These are phyloP conservation scores for Hygrophorus russula DNA, from an alignment of 768 basidiomycete genomes.

Conservation along the genomic window DNA sequence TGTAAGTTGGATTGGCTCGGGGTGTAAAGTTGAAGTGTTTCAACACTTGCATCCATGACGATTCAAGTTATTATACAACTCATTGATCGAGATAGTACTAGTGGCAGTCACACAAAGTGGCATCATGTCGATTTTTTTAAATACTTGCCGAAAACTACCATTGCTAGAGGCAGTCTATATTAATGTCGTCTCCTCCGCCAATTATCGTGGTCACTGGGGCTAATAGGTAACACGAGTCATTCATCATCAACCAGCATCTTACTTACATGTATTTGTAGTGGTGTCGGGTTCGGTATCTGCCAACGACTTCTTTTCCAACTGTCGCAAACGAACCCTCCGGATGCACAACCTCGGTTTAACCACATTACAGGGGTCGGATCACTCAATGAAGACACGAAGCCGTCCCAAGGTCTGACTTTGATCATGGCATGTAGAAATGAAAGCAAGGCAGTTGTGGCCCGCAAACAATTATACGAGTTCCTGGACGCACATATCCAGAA, in stretches of 20 bases:
- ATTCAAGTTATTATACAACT: too few species aligned
- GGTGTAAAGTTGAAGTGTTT: too few species aligned
- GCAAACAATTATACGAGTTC: slow-evolving; percentile 35
- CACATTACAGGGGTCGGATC: background rate
- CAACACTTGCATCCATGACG: too few species aligned
- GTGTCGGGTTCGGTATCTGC: slow-evolving; percentile 78
- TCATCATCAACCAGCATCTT: background rate
- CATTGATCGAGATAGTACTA: too few species aligned
- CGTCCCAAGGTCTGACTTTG: slow-evolving; percentile 43
- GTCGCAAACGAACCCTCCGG: slow-evolving; percentile 35
- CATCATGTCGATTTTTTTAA: too few species aligned
- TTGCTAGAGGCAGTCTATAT: background rate
- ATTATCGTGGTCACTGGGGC: slow-evolving; percentile 63
- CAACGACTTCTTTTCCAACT: slow-evolving; percentile 66
- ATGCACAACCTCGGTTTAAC: slow-evolving; percentile 27
- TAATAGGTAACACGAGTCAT: slow-evolving; percentile 36
- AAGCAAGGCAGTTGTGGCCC: slow-evolving; percentile 52
- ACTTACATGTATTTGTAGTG: slow-evolving; percentile 30
- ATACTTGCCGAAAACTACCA: too few species aligned
- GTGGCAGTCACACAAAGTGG: too few species aligned
- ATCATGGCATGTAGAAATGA: slow-evolving; percentile 72
- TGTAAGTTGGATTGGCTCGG: too few species aligned
- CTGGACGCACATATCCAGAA: slow-evolving; percentile 43
- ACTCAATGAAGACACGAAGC: slow-evolving; percentile 1
- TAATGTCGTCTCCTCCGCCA: slow-evolving; percentile 15